These are phyloP conservation scores for Pichia sp. DNA, from an alignment of 1,139 yeast genomes.

Conservation along the genomic window DNA sequence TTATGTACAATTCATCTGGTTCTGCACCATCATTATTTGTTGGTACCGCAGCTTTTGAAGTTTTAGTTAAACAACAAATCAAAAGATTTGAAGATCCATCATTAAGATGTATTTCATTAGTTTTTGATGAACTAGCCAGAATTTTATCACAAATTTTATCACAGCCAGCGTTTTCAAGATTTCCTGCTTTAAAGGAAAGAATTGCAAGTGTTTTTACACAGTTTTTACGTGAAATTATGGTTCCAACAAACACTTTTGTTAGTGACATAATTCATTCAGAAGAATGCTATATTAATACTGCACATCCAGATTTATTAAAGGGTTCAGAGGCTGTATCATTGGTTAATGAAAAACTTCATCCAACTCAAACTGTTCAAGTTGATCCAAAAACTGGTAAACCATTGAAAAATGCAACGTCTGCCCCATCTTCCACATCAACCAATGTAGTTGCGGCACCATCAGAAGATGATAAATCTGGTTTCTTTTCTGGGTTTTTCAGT, in stretches of 20 bases:
- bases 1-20: slow-evolving; percentile 94
- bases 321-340: slow-evolving; percentile 95
- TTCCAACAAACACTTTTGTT: slow-evolving; percentile 84
- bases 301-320: slow-evolving; percentile 92
- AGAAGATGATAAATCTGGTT: slow-evolving; percentile 39
- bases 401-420: slow-evolving; percentile 15
- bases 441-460: slow-evolving; percentile 22
- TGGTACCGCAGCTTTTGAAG: slow-evolving; percentile 96
- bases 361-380: slow-evolving; percentile 65
- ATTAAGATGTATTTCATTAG: slow-evolving; percentile 78
- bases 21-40: slow-evolving; percentile 97
- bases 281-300: slow-evolving; percentile 92
- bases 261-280: slow-evolving; percentile 77
- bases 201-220: slow-evolving; percentile 74
- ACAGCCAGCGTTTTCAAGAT: slow-evolving; percentile 78
- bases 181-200: slow-evolving; percentile 85
- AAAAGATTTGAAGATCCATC: slow-evolving; percentile 93
- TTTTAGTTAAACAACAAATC: slow-evolving; percentile 90
- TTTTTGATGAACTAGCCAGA: slow-evolving; percentile 90
- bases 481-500: slow-evolving; percentile 92
- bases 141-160: slow-evolving; percentile 79
- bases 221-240: slow-evolving; percentile 69
- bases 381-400: slow-evolving; percentile 94
- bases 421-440: slow-evolving; percentile 25
- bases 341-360: slow-evolving; percentile 87